Base-by-base conservation (phyloP, 2,329 filamentous ascomycete species). In the Colletotrichum scovillei region DNA sequence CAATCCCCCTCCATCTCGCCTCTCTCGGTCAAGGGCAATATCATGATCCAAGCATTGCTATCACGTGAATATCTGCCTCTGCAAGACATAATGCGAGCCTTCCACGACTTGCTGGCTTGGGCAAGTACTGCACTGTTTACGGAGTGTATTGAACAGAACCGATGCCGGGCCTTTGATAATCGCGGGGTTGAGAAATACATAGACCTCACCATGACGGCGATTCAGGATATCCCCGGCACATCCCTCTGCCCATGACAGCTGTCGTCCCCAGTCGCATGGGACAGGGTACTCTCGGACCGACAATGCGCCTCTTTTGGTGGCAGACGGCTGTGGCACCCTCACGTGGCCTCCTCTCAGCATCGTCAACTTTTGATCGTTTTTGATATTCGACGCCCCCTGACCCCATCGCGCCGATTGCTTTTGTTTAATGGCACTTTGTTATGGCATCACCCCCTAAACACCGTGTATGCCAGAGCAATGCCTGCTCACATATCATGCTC, bases 191-290 rank as follows among this genome's bases (percentile, higher is more conserved):
- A n/a, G 16, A 49, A 22, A 22, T 16, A 32, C 30, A 22, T 16
- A n/a, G 53, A 57, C 24, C 66, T 55, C 70, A 24, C 28, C 12
- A 26, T 28, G 19, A 24, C 11, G 14, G 28, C 22, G 30, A 60
- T 38, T 70, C 19, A 28, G 70, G 30, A 56, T 59, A 11, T n/a
- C 59, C 70, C 60, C 59, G 22, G 26, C 55, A 16, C 46, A 12
- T 16, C 9, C 46, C n/a, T 38, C 8, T 64, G 49, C 42, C 26
- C 24, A 28, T 70, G 56, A 70, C 67, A 71, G 67, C 71, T 71
- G 67, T 70, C 70, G 60, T 70, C 30, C 46, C 46, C 67, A 11
- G 64, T 62, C 28, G 56, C 46, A 65, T 46, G 60, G 62, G 30
- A 66, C 32, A 66, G 42, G 58, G 49, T 12, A 42, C 65, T 49